A percentile compares a stretch with the other conserved stretches of the same genome.
These are phyloP conservation scores for Myxozyma monticola DNA, from an alignment of 805 yeast species.

Conservation along the genomic window DNA sequence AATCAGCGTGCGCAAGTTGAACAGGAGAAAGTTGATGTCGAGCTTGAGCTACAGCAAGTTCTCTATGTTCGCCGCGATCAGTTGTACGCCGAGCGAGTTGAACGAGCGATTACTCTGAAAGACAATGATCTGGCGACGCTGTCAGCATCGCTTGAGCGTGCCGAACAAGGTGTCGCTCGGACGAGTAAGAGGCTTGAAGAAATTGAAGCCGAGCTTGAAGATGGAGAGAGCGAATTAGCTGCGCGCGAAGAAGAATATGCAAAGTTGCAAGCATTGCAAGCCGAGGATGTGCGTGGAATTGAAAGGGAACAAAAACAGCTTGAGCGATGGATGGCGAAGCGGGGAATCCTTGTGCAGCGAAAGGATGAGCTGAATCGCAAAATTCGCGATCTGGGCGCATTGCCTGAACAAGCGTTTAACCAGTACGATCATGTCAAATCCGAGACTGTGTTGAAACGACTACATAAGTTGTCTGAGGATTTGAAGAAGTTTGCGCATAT, in stretches of 20 bases:
- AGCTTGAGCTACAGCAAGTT: constrained; percentile 60
- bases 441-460: constrained; percentile 51
- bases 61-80: constrained; percentile 54
- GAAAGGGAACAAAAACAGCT: constrained; percentile 62
- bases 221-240: constrained; percentile 32
- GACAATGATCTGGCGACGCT: constrained; percentile 36
- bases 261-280: constrained; percentile 59
- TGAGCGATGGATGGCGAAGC: constrained; percentile 65
- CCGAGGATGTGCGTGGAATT: constrained; percentile 52
- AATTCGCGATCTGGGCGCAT: constrained; percentile 80
- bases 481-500: constrained; percentile 71
- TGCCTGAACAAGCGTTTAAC: constrained; percentile 78
- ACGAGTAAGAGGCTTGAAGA: constrained; percentile 36
- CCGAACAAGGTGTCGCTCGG: constrained; percentile 34
- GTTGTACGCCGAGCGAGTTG: constrained; percentile 35
- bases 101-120: constrained; percentile 18
- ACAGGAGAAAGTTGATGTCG: constrained; percentile 47
- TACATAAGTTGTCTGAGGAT: constrained; percentile 57
- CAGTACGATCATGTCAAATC: constrained; percentile 49
- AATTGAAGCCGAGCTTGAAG: constrained; percentile 33
- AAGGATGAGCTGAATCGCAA: constrained; percentile 71
- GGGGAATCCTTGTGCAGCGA: constrained; percentile 57
- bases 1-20: constrained; percentile 48
- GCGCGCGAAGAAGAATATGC: constrained; percentile 46
- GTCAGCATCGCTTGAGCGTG: constrained; percentile 12